Evolutionary conservation across 495 filamentous ascomycete genomes (phyloP), one percentile per base, ranked within the genome.

Genomic region (Physcia stellaris): DNA sequence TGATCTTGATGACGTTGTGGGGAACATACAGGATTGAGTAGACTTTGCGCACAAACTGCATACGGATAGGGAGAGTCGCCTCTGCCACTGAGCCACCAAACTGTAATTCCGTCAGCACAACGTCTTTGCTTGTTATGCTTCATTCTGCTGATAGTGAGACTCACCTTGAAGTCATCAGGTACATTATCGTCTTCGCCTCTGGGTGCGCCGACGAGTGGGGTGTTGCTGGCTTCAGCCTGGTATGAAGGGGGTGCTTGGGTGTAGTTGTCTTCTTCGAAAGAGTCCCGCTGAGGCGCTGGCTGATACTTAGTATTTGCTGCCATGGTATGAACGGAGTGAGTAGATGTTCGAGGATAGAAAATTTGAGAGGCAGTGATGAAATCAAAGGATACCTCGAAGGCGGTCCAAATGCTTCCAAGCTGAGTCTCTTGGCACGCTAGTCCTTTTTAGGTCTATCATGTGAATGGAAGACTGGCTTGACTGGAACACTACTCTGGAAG

Each of bases 161-260:
- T n/a, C n/a, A 81, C 80, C 67, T 94, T 98, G 71, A 98, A 96
- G 64, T 98, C 90, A 70, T 98, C 90, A 4, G 90, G 90, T 31
- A 98, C 55, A 48, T 86, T 79, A 55, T 94, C 86, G 57, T 87
- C 81, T 52, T 93, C 85, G 55, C 75, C 76, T 56, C 71, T 80
- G 45, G 90, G 79, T 51, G 70, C 69, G 55, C 69, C 60, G 53
- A 81, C 63, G 47, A 83, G 61, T 37, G 58, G 68, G 40, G 61
- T 64, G 33, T 65, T 57, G 24, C 60, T 57, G 21, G 45, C 61
- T 45, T 73, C 71, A 18, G 69, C 66, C 46, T 76, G 71, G 63
- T 88, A 88, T 13, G 78, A 78, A 4, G 90, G 90, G 45, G 90
- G 90, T 47, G 87, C 68, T 55, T 90, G 85, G 34, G 80, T 71